Evolutionary conservation across 2,329 filamentous ascomycete species (phyloP).

Genomic region (Didymella segeticola): DNA sequence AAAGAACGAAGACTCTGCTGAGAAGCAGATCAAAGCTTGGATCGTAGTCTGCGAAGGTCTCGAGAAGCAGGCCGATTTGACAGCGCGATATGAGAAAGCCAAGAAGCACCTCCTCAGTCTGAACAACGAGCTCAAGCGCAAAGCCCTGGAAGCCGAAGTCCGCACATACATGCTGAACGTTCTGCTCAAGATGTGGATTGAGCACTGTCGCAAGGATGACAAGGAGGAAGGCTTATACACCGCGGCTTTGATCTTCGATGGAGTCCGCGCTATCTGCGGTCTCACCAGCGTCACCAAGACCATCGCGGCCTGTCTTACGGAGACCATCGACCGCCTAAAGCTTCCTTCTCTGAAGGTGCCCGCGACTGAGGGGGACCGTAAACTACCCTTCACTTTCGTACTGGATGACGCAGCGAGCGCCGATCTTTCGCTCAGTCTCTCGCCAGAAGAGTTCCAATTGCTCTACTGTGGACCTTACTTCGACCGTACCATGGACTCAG

Average conservation of each 20-base stretch:
- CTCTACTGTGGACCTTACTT: constrained; percentile 74
- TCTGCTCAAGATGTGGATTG: constrained; percentile 58
- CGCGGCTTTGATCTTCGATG: constrained; percentile 44
- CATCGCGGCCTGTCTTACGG: constrained; percentile 40
- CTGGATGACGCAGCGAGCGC: constrained; percentile 28
- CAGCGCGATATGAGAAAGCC: constrained; percentile 57
- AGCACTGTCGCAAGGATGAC: constrained; percentile 35
- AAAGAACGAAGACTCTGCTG: constrained; percentile 51
- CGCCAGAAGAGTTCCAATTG: constrained; percentile 69
- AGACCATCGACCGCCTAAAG: constrained; percentile 48
- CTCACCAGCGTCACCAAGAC: constrained; percentile 39
- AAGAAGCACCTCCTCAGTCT: constrained; percentile 57
- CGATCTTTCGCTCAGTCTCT: constrained; percentile 46
- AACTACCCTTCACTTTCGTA: constrained; percentile 53
- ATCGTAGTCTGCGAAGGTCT: constrained; percentile 54
- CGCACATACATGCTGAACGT: constrained; percentile 59
- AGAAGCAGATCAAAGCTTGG: constrained; percentile 56
- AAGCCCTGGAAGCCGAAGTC: constrained; percentile 54
- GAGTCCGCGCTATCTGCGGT: constrained; percentile 36
- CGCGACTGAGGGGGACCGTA: constrained; percentile 43
- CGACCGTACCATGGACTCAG: constrained; percentile 75
- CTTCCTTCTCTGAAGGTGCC: constrained; percentile 48
- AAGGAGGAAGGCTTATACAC: constrained; percentile 41
- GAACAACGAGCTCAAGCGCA: constrained; percentile 47
- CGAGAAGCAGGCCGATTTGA: constrained; percentile 53